A percentile compares a stretch with the other conserved stretches of the same genome.
These are phyloP conservation scores for Achaetomiella virescens DNA, from an alignment of 495 filamentous ascomycete species.

Conservation along the genomic window DNA sequence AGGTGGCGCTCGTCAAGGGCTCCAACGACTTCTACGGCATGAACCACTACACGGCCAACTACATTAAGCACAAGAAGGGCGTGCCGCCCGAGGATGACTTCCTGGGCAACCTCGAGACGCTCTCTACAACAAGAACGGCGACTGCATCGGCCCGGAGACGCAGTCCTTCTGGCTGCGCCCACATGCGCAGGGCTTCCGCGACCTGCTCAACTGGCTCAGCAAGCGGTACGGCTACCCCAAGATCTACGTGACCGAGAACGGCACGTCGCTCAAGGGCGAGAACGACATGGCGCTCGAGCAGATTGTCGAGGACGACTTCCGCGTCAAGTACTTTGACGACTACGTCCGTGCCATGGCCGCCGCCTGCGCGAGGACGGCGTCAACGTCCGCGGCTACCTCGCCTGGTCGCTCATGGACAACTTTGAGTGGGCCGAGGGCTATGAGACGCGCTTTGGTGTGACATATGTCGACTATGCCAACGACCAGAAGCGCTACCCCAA, in stretches of 20 bases:
- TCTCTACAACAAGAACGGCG: constrained; percentile 60
- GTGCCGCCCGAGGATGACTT: constrained; percentile 57
- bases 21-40: constrained; percentile 81
- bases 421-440: constrained; percentile 74
- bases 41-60: constrained; percentile 83
- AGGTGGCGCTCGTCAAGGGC: constrained; percentile 60
- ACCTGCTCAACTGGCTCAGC: constrained; percentile 71
- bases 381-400: constrained; percentile 66
- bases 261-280: constrained; percentile 70
- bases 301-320: constrained; percentile 68
- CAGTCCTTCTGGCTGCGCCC: constrained; percentile 72
- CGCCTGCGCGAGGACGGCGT: constrained; percentile 61
- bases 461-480: constrained; percentile 68
- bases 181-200: constrained; percentile 64
- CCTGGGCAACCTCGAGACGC: constrained; percentile 62
- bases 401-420: constrained; percentile 76
- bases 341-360: constrained; percentile 68
- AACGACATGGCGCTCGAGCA: constrained; percentile 64
- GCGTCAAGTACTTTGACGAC: constrained; percentile 64
- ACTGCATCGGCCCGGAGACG: constrained; percentile 66
- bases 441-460: constrained; percentile 75
- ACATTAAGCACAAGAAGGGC: constrained; percentile 62
- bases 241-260: constrained; percentile 81
- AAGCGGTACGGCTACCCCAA: constrained; percentile 66
- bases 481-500: constrained; percentile 71